Evolutionary conservation across 495 filamentous ascomycete species (phyloP).

Genomic region (Evansstolkia leycettana): DNA sequence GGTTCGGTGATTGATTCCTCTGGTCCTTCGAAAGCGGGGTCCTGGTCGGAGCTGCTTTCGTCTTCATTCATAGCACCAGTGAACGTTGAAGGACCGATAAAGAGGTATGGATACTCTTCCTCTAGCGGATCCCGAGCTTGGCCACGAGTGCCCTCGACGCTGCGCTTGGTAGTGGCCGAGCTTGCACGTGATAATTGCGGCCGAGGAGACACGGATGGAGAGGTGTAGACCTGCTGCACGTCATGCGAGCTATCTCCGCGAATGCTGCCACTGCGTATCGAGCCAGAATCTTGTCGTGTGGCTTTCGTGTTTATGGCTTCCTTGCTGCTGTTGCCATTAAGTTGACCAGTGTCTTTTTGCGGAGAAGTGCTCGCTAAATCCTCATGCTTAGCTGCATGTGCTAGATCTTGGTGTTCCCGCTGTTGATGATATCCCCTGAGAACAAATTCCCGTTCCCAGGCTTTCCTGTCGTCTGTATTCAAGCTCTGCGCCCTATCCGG

Average conservation of each 20-base stretch:
- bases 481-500: slow-evolving; percentile 30
- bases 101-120: slow-evolving; percentile 52
- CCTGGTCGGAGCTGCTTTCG: slow-evolving; percentile 4
- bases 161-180: slow-evolving; percentile 28
- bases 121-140: slow-evolving; percentile 54
- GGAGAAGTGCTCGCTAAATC: slow-evolving; percentile 9
- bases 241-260: slow-evolving; percentile 10
- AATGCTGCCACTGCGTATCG: slow-evolving; percentile 14
- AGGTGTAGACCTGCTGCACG: slow-evolving; percentile 4
- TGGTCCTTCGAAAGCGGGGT: slow-evolving; percentile 13
- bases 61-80: slow-evolving; percentile 15
- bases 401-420: slow-evolving; percentile 9
- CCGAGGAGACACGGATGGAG: slow-evolving; percentile 15
- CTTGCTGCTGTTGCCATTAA: slow-evolving; percentile 6
- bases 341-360: slow-evolving; percentile 7
- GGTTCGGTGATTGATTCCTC: slow-evolving; percentile 9
- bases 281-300: slow-evolving; percentile 19
- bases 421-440: slow-evolving; percentile 34
- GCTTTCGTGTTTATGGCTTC: slow-evolving; percentile 9
- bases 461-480: slow-evolving; percentile 38
- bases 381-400: slow-evolving; percentile 9
- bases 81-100: slow-evolving; percentile 52
- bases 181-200: slow-evolving; percentile 22
- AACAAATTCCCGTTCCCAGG: slow-evolving; percentile 34
- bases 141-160: slow-evolving; percentile 39